Percentiles rank a stretch among this genome's conserved stretches.
Conservation (phyloP, 257 asterid species). For the Fraxinus pennsylvanica region DNA sequence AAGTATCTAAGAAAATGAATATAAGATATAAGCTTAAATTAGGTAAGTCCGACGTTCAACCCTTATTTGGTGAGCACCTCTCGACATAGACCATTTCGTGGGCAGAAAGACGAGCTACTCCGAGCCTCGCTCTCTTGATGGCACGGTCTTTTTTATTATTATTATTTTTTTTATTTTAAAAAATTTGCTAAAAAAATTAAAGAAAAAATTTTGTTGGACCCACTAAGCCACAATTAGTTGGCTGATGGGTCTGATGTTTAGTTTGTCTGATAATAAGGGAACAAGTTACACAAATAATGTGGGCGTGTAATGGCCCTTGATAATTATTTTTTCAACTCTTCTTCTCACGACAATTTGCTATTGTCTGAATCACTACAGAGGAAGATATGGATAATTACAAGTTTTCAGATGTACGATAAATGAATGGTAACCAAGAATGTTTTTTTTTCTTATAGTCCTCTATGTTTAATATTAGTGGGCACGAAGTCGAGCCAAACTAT, state of each 20-base stretch:
- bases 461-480: background rate
- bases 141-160: too few species aligned
- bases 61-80: background rate
- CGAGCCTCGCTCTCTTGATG: too few species aligned
- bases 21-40: too few species aligned
- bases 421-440: background rate
- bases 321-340: background rate
- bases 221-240: slow-evolving; percentile 10
- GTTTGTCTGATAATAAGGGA: slow-evolving; percentile 26
- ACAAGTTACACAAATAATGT: slow-evolving; percentile 3
- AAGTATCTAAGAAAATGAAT: too few species aligned
- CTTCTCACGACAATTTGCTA: background rate
- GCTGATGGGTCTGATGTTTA: slow-evolving; percentile 24
- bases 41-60: background rate
- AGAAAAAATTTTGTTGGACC: background rate
- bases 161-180: background rate
- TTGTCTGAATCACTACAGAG: background rate
- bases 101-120: too few species aligned
- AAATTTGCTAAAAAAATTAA: background rate
- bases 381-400: background rate
- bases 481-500: background rate
- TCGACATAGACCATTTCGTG: background rate
- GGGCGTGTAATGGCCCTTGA: slow-evolving; percentile 6
- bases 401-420: background rate
- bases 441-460: too few species aligned